phyloP scores from a whole-genome alignment of 345 rosid genomes.

The Microthlaspi erraticum region DNA sequence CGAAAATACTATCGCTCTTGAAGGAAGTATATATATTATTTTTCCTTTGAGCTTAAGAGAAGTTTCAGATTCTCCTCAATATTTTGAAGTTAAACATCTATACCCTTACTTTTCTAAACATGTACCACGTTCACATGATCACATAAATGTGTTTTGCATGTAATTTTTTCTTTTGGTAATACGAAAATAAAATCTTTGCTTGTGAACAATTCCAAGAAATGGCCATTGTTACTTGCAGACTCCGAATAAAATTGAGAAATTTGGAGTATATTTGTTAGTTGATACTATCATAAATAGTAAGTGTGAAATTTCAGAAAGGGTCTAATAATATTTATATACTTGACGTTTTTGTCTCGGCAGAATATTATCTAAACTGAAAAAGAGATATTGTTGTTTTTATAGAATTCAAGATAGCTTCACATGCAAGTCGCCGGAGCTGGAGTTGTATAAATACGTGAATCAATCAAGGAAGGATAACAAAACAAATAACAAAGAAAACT shows the following conservation, averaged over 20 bases:
- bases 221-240: conserved; percentile 5
- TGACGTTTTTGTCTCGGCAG: conserved; percentile 20
- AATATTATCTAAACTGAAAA: not conserved
- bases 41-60: conserved; percentile 12
- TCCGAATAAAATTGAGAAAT: not conserved
- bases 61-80: not conserved
- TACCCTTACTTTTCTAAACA: conserved; percentile 10
- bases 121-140: conserved; percentile 17
- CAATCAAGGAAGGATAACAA: conserved; percentile 10
- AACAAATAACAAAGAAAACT: conserved; percentile 1
- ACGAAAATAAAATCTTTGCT: conserved; percentile 20
- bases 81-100: conserved; percentile 26
- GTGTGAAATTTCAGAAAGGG: conserved; percentile 7
- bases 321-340: conserved; percentile 30
- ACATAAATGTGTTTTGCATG: conserved; percentile 16
- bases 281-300: not conserved
- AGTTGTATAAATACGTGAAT: conserved; percentile 35
- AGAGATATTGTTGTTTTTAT: not conserved
- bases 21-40: conserved; percentile 31
- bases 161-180: not conserved
- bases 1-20: not conserved
- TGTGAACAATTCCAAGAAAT: conserved; percentile 25
- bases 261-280: not conserved
- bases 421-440: conserved; percentile 5
- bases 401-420: not conserved